Evolutionary conservation across 306 rosid genomes (phyloP), one percentile per base, ranked within the genome.

Genomic region (Citrullus colocynthis): DNA sequence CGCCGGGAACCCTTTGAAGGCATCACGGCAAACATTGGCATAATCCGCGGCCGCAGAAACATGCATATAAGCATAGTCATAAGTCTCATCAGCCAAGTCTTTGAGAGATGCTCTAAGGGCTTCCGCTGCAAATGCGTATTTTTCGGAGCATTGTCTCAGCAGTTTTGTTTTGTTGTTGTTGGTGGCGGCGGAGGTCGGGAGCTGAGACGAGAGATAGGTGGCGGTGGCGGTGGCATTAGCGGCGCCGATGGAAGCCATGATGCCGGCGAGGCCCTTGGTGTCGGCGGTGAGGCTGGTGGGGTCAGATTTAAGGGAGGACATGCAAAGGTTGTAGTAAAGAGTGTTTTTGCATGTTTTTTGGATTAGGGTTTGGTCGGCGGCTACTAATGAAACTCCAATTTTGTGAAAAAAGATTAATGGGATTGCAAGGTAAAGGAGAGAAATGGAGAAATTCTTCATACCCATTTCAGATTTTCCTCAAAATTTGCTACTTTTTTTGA

Each of bases 21-120:
- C 90, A 48, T 95, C 90, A 61, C 77, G 92, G 81, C 97, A 95
- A 72, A 83, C 90, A 79, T 87, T 95, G 15, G 99, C 96, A 78
- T 95, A 95, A 82, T 92, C 97, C 10, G 85, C 83, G 7, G 97
- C 97, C 0, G 97, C 99, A 55, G 86, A 71, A 2, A 90, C 85
- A 80, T 86, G 93, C 85, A 91, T 78, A 76, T 77, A 90, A 37
- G 99, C 97, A 83, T 92, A 92, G 74, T 95, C 99, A 65, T 86
- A 90, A 6, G 75, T 82, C 78, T 95, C 97, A 4, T 67, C 61
- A 1, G 36, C 82, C 88, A 95, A 83, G 30, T 89, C 91, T 61
- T 87, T 84, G 0, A 84, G 76, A 0, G 96, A 88, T 57, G 82
- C 90, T 77, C 86, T 83, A 17, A 95, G 88, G 2, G 99, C 87